phyloP scores from a whole-genome alignment of 495 filamentous ascomycete genomes.

The Amniculicola lignicola region DNA sequence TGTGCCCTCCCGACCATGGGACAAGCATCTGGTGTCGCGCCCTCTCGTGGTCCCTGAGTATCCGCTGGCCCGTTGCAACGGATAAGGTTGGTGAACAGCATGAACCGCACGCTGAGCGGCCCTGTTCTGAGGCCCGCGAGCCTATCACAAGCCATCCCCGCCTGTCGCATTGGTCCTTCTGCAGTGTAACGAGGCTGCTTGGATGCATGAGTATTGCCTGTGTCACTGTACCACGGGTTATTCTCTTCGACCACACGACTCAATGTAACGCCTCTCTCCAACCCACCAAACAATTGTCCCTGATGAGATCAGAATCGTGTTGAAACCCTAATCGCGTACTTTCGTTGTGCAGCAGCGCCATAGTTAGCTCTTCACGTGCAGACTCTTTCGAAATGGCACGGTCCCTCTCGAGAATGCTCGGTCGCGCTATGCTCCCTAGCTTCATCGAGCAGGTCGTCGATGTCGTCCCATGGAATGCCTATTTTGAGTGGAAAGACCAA shows the following conservation, averaged over 20 bases:
- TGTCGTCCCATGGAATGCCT: too few relatives aligned
- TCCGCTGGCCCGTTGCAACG: slow-evolving; percentile 5
- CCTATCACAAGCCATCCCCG: slow-evolving; percentile 24
- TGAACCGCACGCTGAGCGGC: slow-evolving; percentile 13
- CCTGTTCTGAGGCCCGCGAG: not conserved
- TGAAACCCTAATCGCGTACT: too few relatives aligned
- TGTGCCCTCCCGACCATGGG: slow-evolving; percentile 13
- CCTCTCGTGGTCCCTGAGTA: slow-evolving; percentile 26
- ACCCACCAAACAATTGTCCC: slow-evolving; percentile 13
- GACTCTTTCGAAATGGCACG: too few relatives aligned
- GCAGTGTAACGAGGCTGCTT: slow-evolving; percentile 28
- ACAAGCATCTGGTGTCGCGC: slow-evolving; percentile 19
- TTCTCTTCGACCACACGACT: not conserved
- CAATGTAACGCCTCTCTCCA: slow-evolving; percentile 33
- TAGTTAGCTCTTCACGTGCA: too few relatives aligned
- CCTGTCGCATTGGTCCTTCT: too few relatives aligned
- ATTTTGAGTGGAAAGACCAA: slow-evolving; percentile 16
- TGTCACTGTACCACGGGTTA: slow-evolving; percentile 24
- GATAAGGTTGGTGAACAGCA: slow-evolving; percentile 18
- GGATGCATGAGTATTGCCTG: slow-evolving; percentile 25
- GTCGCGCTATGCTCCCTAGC: too few relatives aligned
- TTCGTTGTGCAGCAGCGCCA: too few relatives aligned
- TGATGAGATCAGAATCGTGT: too few relatives aligned
- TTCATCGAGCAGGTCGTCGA: too few relatives aligned
- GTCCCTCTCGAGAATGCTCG: too few relatives aligned